phyloP scores from a whole-genome alignment of 2,329 filamentous ascomycete species.

The Colletotrichum musae region DNA sequence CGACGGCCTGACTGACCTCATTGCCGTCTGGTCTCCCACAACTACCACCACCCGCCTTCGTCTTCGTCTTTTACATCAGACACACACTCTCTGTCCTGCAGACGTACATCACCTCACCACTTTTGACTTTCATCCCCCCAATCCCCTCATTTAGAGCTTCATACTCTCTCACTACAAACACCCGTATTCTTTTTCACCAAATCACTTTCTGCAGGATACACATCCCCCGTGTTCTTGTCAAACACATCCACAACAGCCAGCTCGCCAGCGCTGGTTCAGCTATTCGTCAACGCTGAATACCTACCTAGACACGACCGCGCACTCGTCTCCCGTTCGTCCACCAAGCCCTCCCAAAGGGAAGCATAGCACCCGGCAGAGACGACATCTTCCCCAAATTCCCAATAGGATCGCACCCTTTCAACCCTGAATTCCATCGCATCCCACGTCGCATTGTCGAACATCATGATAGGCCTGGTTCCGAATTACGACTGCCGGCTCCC shows the following conservation, averaged over 20 bases:
- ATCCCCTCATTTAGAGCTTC: constrained; percentile 40
- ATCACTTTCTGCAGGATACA: constrained; percentile 28
- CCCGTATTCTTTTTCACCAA: constrained; percentile 12
- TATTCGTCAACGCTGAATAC: constrained; percentile 27
- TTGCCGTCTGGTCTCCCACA: constrained; percentile 38
- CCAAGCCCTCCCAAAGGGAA: constrained; percentile 2
- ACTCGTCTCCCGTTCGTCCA: constrained; percentile 16
- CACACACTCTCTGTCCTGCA: constrained; percentile 24
- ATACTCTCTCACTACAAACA: constrained; percentile 22
- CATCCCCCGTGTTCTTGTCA: constrained; percentile 31
- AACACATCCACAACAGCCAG: constrained; percentile 34
- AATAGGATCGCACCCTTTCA: constrained; percentile 19
- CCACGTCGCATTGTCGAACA: constrained; percentile 41
- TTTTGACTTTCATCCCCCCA: constrained; percentile 17
- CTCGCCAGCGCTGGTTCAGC: constrained; percentile 30
- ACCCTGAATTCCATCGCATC: constrained; percentile 28
- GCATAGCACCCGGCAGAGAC: not conserved
- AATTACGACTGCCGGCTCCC: constrained; percentile 39
- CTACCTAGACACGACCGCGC: constrained; percentile 34
- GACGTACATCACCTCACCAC: constrained; percentile 31
- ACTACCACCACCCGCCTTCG: constrained; percentile 29
- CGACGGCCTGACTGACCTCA: constrained; percentile 40
- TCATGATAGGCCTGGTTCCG: constrained; percentile 40
- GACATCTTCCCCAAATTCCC: constrained; percentile 13
- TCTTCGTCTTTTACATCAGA: constrained; percentile 41